Percentiles rank a stretch among this genome's conserved stretches.
Evolutionary conservation across 2,329 filamentous ascomycete genomes (phyloP).

Genomic region (Stromatinia cepivora): DNA sequence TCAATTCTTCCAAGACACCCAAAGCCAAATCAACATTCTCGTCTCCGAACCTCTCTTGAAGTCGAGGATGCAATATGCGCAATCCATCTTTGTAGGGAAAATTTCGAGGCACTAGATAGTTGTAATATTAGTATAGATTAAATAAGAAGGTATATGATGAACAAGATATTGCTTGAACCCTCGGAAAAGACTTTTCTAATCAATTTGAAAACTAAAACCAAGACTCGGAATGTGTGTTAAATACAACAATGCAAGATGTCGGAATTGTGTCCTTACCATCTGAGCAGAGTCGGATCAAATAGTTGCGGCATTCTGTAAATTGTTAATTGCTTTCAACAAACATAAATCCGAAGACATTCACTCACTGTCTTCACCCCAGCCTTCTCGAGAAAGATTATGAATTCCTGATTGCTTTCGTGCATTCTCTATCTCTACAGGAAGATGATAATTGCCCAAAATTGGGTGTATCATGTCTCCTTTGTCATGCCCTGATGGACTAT

Average conservation of each 20-base stretch:
- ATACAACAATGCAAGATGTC: neutral
- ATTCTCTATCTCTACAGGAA: constrained; percentile 24
- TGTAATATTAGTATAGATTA: neutral
- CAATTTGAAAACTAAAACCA: neutral
- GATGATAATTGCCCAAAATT: constrained; percentile 19
- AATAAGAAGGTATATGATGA: neutral
- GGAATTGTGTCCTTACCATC: constrained; percentile 7
- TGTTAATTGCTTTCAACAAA: constrained; percentile 8
- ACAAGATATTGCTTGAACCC: too few species aligned
- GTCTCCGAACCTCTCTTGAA: constrained; percentile 49
- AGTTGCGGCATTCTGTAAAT: constrained; percentile 47
- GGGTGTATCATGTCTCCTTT: constrained; percentile 5
- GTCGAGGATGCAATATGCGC: constrained; percentile 46
- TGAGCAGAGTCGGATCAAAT: constrained; percentile 47
- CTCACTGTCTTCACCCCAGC: constrained; percentile 31
- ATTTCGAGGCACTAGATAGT: constrained; percentile 47
- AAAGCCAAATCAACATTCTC: constrained; percentile 48
- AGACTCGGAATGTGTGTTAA: neutral
- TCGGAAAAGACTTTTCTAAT: neutral
- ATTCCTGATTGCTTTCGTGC: constrained; percentile 24
- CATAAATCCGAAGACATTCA: neutral
- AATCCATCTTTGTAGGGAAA: constrained; percentile 50
- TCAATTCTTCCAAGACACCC: constrained; percentile 50
- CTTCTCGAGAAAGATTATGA: constrained; percentile 26
- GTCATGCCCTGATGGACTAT: neutral